Base-by-base conservation (phyloP, 202 grass and related monocot genomes). In the Musa balbisiana region DNA sequence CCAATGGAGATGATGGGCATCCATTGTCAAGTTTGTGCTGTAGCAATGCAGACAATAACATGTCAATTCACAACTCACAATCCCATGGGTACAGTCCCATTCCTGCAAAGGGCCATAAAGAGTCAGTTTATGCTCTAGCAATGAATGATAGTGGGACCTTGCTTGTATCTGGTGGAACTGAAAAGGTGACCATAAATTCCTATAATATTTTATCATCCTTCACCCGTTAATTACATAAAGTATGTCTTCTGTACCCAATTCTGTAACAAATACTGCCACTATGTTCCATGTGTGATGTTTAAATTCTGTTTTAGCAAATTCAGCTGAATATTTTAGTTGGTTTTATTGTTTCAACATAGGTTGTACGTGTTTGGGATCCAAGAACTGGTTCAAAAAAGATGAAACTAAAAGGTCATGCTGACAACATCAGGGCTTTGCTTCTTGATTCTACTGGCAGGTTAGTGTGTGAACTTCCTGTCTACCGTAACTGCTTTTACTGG, bases 371-470 rank as follows among this genome's bases (percentile, higher is more conserved):
- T 74, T 98, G 91, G 87, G 94, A 98, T 76, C 79, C 91, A 55
- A 86, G 94, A 79, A 93, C 88, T 60, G 91, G 91, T 72, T 84
- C 87, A 27, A 98, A 98, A 75, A 93, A 86, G 55, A 86, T 92
- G 88, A 93, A 98, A 78, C 83, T 98, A 79, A 90, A 88, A 89
- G 90, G 94, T 33, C 94, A 97, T 82, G 91, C 88, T 69, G 94
- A 97, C 67, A 97, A 97, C 74, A 91, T 97, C 74, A 89, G 90
- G 62, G 77, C 90, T 62, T 93, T 97, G 75, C 90, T 97, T 68
- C 75, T 97, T 81, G 94, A 97, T 89, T 89, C 94, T 54, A 93
- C 86, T 76, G 94, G 90, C 74, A 92, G 89, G 89, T 96, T 88
- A 77, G 87, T 85, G 3, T 15, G 11, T 67, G 64, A 67, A 14